Evolutionary conservation across 2,329 filamentous ascomycete genomes (phyloP).

Genomic region (Coniochaeta pulveracea): DNA sequence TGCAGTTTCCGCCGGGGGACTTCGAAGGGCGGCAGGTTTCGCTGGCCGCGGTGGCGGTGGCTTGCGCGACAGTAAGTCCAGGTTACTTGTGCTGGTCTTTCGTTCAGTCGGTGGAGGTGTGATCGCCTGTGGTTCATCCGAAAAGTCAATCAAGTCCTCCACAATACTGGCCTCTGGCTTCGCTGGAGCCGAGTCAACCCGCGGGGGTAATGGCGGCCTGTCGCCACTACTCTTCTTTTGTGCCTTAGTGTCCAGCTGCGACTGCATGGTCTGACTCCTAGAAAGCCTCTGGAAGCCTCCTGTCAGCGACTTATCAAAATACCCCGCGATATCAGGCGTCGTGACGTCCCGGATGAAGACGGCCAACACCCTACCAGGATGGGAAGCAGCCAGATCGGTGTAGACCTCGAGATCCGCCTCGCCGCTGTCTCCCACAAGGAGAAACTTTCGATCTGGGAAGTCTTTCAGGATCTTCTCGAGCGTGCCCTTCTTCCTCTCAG

Average conservation of each 20-base stretch:
- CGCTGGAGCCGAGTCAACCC: conserved; percentile 12
- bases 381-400: conserved; percentile 76
- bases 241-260: conserved; percentile 14
- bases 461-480: conserved; percentile 77
- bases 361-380: conserved; percentile 72
- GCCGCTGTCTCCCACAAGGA: conserved; percentile 89
- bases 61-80: conserved; percentile 14
- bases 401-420: conserved; percentile 97
- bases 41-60: conserved; percentile 41
- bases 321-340: conserved; percentile 59
- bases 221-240: conserved; percentile 9
- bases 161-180: conserved; percentile 28
- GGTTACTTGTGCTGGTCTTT: conserved; percentile 47
- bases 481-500: conserved; percentile 84
- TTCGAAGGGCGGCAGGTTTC: conserved; percentile 45
- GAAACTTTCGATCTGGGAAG: conserved; percentile 80
- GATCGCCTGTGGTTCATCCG: conserved; percentile 34
- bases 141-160: conserved; percentile 51
- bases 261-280: not conserved
- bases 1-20: conserved; percentile 22
- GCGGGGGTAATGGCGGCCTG: conserved; percentile 22
- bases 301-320: conserved; percentile 58
- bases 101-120: conserved; percentile 22
- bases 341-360: conserved; percentile 96
- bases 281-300: not conserved